Evolutionary conservation across 2,329 filamentous ascomycete species (phyloP), one percentile per base, ranked within the genome.

Genomic region (Aspergillus ruber): DNA sequence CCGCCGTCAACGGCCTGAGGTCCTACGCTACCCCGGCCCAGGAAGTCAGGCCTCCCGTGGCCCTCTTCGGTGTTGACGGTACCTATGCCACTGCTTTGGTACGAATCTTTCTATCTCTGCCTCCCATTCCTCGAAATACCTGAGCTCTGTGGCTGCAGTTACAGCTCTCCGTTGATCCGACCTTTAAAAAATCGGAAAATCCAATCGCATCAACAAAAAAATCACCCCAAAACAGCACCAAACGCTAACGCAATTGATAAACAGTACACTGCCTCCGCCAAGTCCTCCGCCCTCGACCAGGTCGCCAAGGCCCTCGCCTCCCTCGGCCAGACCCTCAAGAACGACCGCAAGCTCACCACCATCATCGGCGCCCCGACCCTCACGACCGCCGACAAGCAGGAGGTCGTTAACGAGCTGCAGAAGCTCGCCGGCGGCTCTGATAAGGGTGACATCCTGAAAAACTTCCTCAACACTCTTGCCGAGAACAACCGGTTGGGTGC

Each of bases 21-120:
- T 82, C 81, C 72, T 96, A 89, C 74, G 89, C 89, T 64, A 77
- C 81, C 65, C 70, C 82, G 61, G 71, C 78, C 65, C 75, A 82
- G 70, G 82, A 84, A 52, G 74, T 83, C 71, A 90, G 88, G 80
- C 84, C 91, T 64, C 93, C 93, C 60, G 79, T 96, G 69, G 82
- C 90, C 64, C 82, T 98, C 67, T 98, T 89, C 75, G 93, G 93
- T 63, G 78, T 98, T 68, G 93, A 97, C 75, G 93, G 93, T 74
- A 97, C 91, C 70, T 98, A 98, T 78, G 93, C 93, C 71, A 90
- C 86, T 77, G 93, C 93, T 78, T 81, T 98, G 84, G 93, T 98
- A 91, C 72, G 88, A 71, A 43, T 42, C 33, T 20, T 44, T 46
- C 43, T 44, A 38, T 50, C 13, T 13, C 33, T 35, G 18, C 36